Conservation (phyloP, 1,284 basidiomycete genomes). For the Lignosus rhinocerotis region DNA sequence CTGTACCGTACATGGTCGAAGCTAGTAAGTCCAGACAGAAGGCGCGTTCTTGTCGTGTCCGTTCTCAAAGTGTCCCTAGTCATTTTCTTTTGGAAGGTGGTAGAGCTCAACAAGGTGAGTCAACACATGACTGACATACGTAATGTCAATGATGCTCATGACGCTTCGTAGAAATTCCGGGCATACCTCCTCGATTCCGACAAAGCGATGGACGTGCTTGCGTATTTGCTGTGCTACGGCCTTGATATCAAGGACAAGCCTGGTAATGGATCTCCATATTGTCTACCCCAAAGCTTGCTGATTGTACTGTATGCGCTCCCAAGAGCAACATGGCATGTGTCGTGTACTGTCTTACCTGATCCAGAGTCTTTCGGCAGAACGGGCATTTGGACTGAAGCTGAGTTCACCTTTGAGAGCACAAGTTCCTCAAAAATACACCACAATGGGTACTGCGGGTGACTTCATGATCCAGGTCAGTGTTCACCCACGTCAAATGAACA, state of each 20-base stretch:
- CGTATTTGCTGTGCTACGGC: slow-evolving; percentile 76
- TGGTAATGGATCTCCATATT: slow-evolving; percentile 49
- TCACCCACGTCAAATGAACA: background rate
- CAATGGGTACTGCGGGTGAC: slow-evolving; percentile 76
- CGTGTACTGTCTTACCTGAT: slow-evolving; percentile 89
- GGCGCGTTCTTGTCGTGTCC: background rate
- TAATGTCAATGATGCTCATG: background rate
- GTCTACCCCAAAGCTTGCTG: slow-evolving; percentile 4
- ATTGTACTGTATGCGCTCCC: slow-evolving; percentile 6
- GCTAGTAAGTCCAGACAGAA: slow-evolving; percentile 54
- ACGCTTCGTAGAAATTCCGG: slow-evolving; percentile 73
- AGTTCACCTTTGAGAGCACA: slow-evolving; percentile 61
- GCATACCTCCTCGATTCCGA: slow-evolving; percentile 79
- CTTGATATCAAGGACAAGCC: slow-evolving; percentile 90
- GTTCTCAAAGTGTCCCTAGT: slow-evolving; percentile 44
- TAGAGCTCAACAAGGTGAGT: slow-evolving; percentile 86
- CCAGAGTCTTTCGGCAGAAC: slow-evolving; percentile 87
- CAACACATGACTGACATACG: too few species aligned
- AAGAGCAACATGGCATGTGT: slow-evolving; percentile 89
- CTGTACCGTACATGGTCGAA: slow-evolving; percentile 80
- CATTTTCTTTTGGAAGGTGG: slow-evolving; percentile 86
- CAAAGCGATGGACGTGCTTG: slow-evolving; percentile 73
- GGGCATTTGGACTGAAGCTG: slow-evolving; percentile 70
- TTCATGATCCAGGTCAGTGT: slow-evolving; percentile 81
- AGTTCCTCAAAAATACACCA: slow-evolving; percentile 74